Conservation (phyloP, 1,284 basidiomycete genomes). For the Austropuccinia psidii region DNA sequence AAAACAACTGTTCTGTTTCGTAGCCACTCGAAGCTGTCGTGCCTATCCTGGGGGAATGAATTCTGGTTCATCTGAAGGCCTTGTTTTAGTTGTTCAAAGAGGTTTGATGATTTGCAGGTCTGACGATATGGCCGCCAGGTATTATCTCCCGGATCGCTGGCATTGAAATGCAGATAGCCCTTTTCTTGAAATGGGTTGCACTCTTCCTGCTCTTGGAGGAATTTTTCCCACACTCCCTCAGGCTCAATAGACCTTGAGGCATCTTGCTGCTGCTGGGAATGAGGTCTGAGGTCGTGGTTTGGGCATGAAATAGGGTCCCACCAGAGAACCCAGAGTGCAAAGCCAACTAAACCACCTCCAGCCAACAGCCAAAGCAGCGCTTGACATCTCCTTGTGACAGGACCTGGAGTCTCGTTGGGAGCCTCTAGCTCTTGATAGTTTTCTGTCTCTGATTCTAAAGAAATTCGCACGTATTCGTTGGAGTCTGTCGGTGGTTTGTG, state of each 20-base stretch:
- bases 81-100: neutral
- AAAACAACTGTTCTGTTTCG: constrained; percentile 7
- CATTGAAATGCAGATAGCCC: constrained; percentile 2
- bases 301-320: constrained; percentile 21
- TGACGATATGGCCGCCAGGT: constrained; percentile 4
- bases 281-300: neutral
- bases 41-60: too few relatives aligned
- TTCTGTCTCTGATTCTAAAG: neutral
- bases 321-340: constrained; percentile 28
- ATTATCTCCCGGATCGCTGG: constrained; percentile 5
- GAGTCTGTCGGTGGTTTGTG: too few relatives aligned
- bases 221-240: too few relatives aligned
- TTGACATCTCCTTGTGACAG: neutral
- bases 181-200: constrained; percentile 3
- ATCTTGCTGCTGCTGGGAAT: neutral
- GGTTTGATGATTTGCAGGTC: neutral
- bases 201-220: neutral
- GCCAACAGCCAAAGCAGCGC: constrained; percentile 10
- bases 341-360: constrained; percentile 20
- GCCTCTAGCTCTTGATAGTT: neutral
- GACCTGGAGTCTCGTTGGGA: neutral
- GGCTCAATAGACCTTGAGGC: too few relatives aligned
- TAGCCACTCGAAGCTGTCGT: constrained; percentile 9
- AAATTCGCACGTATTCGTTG: too few relatives aligned
- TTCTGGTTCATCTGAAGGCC: neutral